These are phyloP conservation scores for Acrodontium crateriforme DNA, from an alignment of 2,329 filamentous ascomycete species.

Conservation along the genomic window DNA sequence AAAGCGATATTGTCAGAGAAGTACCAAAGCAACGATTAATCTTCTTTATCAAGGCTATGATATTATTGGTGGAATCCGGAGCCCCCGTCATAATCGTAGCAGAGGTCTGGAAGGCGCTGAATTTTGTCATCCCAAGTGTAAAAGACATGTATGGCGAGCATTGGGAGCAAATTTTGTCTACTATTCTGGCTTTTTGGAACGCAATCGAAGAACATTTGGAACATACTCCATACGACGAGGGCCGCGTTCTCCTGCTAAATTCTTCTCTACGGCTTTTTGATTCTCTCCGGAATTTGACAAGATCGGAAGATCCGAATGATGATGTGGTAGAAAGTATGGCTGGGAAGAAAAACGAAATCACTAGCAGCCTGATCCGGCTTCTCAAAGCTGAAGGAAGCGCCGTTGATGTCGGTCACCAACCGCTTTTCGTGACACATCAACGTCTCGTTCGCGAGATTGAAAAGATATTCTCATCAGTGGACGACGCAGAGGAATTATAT, in stretches of 20 bases:
- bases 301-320: slow-evolving; percentile 58
- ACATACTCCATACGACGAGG: slow-evolving; percentile 7
- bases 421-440: slow-evolving; percentile 61
- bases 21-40: slow-evolving; percentile 52
- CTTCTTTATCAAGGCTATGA: slow-evolving; percentile 68
- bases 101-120: slow-evolving; percentile 40
- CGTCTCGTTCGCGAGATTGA: slow-evolving; percentile 57
- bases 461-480: slow-evolving; percentile 40
- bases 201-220: slow-evolving; percentile 1
- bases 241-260: slow-evolving; percentile 37
- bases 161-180: slow-evolving; percentile 47
- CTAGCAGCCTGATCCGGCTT: slow-evolving; percentile 46
- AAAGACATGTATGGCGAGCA: slow-evolving; percentile 76
- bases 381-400: slow-evolving; percentile 39
- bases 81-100: slow-evolving; percentile 54
- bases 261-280: slow-evolving; percentile 59
- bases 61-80: too few species aligned
- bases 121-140: slow-evolving; percentile 55
- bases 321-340: slow-evolving; percentile 66
- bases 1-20: slow-evolving; percentile 36
- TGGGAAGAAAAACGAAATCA: slow-evolving; percentile 43
- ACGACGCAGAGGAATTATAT: slow-evolving; percentile 55
- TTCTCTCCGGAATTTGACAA: slow-evolving; percentile 44
- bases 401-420: slow-evolving; percentile 44
- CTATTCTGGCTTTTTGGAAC: slow-evolving; percentile 25